A percentile compares a stretch with the other conserved stretches of the same genome.
These are phyloP conservation scores for Aegilops bicornis DNA, from an alignment of 176 grass and related monocot genomes.

Conservation along the genomic window DNA sequence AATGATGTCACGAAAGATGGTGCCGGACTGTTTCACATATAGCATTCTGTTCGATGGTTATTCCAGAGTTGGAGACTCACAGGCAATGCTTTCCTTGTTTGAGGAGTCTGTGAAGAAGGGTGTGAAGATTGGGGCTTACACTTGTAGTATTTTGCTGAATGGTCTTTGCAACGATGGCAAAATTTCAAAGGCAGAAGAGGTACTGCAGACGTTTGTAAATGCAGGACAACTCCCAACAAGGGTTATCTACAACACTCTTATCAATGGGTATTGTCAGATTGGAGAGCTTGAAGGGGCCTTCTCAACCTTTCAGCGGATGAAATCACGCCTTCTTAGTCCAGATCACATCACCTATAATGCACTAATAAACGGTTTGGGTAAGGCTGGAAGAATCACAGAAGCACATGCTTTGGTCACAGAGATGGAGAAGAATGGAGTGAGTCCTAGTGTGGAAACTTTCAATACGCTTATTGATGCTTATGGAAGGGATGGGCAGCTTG, in stretches of 20 bases:
- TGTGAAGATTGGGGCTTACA: constrained; percentile 47
- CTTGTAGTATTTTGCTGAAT: constrained; percentile 65
- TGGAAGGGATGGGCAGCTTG: constrained; percentile 44
- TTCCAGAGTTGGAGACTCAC: constrained; percentile 28
- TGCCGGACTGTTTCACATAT: constrained; percentile 57
- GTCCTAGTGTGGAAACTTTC: constrained; percentile 44
- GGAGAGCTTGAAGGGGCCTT: constrained; percentile 43
- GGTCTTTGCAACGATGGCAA: constrained; percentile 62
- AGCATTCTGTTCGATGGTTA: constrained; percentile 63
- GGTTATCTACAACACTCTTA: constrained; percentile 59
- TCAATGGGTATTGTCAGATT: constrained; percentile 62
- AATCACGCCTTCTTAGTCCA: constrained; percentile 33
- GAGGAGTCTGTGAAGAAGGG: constrained; percentile 54
- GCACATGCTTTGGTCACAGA: constrained; percentile 49
- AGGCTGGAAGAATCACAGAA: constrained; percentile 39
- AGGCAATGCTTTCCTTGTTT: constrained; percentile 49
- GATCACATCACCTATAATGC: constrained; percentile 62
- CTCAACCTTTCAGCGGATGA: constrained; percentile 43
- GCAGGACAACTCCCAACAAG: constrained; percentile 45
- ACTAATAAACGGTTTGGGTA: constrained; percentile 62
- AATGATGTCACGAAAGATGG: constrained; percentile 34
- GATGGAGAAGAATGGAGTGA: constrained; percentile 50
- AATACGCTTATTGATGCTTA: constrained; percentile 58
- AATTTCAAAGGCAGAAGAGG: constrained; percentile 47
- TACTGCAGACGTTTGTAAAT: constrained; percentile 32